These are phyloP conservation scores for Litchi chinensis DNA, from an alignment of 345 rosid genomes.

Conservation along the genomic window DNA sequence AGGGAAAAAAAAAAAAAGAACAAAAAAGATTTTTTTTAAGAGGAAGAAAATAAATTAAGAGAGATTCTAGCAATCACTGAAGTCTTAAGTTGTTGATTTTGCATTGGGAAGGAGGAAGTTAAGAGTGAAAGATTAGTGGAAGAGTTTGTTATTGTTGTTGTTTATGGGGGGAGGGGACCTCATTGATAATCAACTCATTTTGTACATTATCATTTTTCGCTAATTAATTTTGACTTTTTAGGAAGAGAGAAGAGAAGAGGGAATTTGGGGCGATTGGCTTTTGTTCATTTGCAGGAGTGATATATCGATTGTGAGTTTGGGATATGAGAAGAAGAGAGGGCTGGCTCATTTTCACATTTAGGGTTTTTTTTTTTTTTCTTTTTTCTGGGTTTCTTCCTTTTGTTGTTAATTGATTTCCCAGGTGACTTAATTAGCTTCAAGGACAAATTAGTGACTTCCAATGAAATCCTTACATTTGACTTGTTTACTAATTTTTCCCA, in stretches of 20 bases:
- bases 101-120: constrained; percentile 13
- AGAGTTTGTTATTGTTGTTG: not conserved
- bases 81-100: not conserved
- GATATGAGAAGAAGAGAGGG: not conserved
- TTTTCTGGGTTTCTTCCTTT: too few species aligned
- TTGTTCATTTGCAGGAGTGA: constrained; percentile 22
- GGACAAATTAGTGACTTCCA: constrained; percentile 19
- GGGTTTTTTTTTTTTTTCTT: not conserved
- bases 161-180: constrained; percentile 31
- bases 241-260: constrained; percentile 5
- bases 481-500: constrained; percentile 6
- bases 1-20: not conserved
- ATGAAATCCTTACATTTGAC: constrained; percentile 15
- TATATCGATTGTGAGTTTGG: constrained; percentile 19
- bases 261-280: constrained; percentile 4
- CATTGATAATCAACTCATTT: not conserved
- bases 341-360: not conserved
- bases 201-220: constrained; percentile 52
- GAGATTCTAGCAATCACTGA: constrained; percentile 12
- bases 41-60: not conserved
- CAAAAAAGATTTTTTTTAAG: not conserved
- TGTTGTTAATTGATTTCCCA: not conserved
- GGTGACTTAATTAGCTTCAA: constrained; percentile 1
- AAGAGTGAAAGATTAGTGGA: not conserved
- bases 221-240: constrained; percentile 46